Base-by-base conservation (phyloP, 2,329 filamentous ascomycete genomes). In the Trichoderma arundinaceum region DNA sequence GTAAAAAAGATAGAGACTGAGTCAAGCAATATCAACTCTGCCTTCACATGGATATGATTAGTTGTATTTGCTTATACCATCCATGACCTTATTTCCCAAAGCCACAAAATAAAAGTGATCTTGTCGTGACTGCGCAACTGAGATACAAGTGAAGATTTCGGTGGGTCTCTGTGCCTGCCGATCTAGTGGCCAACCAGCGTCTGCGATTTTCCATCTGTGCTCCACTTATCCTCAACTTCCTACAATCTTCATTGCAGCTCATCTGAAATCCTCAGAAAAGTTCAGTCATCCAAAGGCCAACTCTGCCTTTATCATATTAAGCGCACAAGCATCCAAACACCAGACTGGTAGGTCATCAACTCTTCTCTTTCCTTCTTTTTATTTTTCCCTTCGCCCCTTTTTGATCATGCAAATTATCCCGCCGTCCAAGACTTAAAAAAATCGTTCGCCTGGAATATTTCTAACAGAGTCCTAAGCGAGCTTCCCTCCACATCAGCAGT, bases 121-220 rank as follows among this genome's bases (percentile, higher is more conserved):
- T 56, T 7, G 17, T 35, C n/a, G 64, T 66, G 57, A 52, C 51
- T 66, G 33, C 22, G 8, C 7, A 35, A 28, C 62, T 66, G 41
- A 66, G 41, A 52, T 51, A 41, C 64, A 66, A 61, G 57, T 66
- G 49, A 61, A 62, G 28, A 56, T 41, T 52, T 35, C 33, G 9
- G 48, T 60, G 64, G 51, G 57, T 32, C 60, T 15, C 15, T 33
- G 54, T 48, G 32, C 48, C 39, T 62, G 48, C 49, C 38, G 28
- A 65, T 52, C 19, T n/a, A 7, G 13, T 41, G 33, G 19, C 64
- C 64, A 66, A 66, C 57, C 64, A 66, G 49, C 64, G 28, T 54
- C 63, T 58, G 46, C 54, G 7, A 4, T 62, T 54, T 19, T 22
- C 4, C 17, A 22, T 22, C 12, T 10, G 3, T 22, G 15, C 63